phyloP scores from a whole-genome alignment of 495 filamentous ascomycete genomes.

The Penicillium diatomitis region DNA sequence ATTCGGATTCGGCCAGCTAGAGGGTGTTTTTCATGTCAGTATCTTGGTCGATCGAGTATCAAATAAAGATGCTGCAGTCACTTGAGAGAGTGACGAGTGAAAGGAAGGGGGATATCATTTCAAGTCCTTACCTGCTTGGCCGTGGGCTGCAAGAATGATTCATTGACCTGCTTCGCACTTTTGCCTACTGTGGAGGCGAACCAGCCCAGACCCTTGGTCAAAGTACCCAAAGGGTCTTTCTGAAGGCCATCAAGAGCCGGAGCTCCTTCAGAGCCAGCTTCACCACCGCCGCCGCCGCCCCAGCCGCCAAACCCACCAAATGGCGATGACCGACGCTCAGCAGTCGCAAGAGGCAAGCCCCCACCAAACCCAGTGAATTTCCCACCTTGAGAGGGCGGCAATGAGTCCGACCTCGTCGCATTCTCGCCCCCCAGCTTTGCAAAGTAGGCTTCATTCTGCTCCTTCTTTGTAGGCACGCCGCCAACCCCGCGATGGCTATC shows the following conservation, averaged over 20 bases:
- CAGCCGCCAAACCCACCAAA: conserved; percentile 20
- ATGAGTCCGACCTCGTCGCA: conserved; percentile 56
- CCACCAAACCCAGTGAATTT: conserved; percentile 90
- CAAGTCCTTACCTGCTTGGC: conserved; percentile 60
- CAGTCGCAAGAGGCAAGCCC: conserved; percentile 38
- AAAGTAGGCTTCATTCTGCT: conserved; percentile 82
- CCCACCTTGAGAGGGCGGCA: conserved; percentile 83
- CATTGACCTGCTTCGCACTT: conserved; percentile 80
- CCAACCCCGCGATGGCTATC: conserved; percentile 11
- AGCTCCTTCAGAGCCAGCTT: conserved; percentile 21
- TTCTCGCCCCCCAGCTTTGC: conserved; percentile 73
- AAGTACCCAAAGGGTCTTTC: conserved; percentile 77
- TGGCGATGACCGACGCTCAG: conserved; percentile 14
- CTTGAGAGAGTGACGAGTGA: no score
- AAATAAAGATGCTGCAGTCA: no score
- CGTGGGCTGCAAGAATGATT: conserved; percentile 82
- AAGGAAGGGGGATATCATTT: neutral
- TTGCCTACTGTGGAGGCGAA: conserved; percentile 78
- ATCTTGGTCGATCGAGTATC: no score
- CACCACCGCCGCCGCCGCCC: conserved; percentile 11
- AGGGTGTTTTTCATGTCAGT: neutral
- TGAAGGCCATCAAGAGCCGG: conserved; percentile 76
- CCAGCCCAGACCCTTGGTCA: conserved; percentile 93
- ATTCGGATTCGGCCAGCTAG: conserved; percentile 76
- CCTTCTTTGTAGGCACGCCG: conserved; percentile 38